Evolutionary conservation across 2,329 filamentous ascomycete genomes (phyloP).

Genomic region (Balansia obtecta): DNA sequence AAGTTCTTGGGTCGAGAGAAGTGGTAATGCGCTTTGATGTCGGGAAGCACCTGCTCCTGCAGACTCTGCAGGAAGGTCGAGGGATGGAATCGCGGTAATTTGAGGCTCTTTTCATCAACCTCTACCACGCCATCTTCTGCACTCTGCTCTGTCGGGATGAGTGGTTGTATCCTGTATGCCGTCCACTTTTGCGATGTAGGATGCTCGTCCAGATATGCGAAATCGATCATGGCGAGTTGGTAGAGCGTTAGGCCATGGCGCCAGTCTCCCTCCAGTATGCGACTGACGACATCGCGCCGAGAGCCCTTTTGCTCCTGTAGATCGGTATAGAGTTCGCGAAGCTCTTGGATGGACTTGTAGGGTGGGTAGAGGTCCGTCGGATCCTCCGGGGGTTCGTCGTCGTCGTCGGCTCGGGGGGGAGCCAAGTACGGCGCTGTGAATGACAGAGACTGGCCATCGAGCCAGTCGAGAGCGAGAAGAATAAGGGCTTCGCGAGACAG

Average conservation of each 20-base stretch:
- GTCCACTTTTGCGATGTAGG: conserved; percentile 52
- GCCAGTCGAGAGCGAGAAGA: conserved; percentile 64
- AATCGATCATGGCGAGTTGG: conserved; percentile 56
- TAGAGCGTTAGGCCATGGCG: conserved; percentile 51
- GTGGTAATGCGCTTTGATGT: conserved; percentile 76
- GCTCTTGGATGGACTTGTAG: conserved; percentile 48
- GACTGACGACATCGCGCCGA: conserved; percentile 49
- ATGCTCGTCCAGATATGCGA: conserved; percentile 54
- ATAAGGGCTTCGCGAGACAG: conserved; percentile 62
- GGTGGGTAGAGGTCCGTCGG: conserved; percentile 57
- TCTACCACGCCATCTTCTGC: conserved; percentile 26
- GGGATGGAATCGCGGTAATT: conserved; percentile 63
- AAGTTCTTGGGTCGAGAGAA: conserved; percentile 57
- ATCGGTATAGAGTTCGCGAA: conserved; percentile 52
- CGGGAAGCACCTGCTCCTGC: conserved; percentile 59
- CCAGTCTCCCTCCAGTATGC: conserved; percentile 58
- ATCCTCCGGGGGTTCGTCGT: conserved; percentile 44
- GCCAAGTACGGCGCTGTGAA: conserved; percentile 29
- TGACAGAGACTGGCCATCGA: conserved; percentile 52
- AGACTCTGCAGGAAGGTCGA: conserved; percentile 68
- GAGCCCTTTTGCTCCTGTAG: conserved; percentile 48
- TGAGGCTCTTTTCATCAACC: conserved; percentile 33
- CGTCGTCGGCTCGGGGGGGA: conserved; percentile 14
- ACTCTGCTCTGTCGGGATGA: conserved; percentile 27
- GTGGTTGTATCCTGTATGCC: conserved; percentile 44